Base-by-base conservation (phyloP, 495 filamentous ascomycete species). In the Tuber brumale region DNA sequence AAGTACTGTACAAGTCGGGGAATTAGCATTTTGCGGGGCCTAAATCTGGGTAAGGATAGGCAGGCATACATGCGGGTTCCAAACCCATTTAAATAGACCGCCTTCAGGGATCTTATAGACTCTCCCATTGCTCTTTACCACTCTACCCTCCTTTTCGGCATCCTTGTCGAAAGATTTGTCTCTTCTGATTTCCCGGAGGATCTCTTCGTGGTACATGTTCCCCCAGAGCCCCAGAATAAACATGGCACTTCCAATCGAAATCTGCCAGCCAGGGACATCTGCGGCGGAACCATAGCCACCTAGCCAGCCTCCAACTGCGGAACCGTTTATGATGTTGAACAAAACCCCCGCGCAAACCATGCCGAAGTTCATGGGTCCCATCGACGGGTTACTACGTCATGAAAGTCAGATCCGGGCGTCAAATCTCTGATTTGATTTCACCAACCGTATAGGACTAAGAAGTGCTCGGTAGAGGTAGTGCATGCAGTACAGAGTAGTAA, bases 391-490 rank as follows among this genome's bases (percentile, higher is more conserved):
- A 44, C 77, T 80, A n/a, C 31, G 9, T 18, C 14, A 94, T 66
- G 37, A 27, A 42, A 27, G n/a, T 76, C 16, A 71, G 18, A 27
- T 77, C 43, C 48, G 39, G 18, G n/a, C 12, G 9, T 31, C 19
- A 66, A 69, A 31, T 19, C 31, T 41, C 48, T 27, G 23, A 3
- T 23, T 51, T 72, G 31, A 1, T 31, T 46, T 42, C 71, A 72
- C 61, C 44, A 35, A 76, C 76, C 71, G 86, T 78, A 94, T 86
- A 2, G 95, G 94, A 48, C 90, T 89, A 75, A 97, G 84, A 73
- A 97, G 84, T 31, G 95, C 92, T 77, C 95, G 93, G 87, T 99
- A 94, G 81, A 89, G 75, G 85, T 99, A 99, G 84, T 99, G 95
- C 76, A 92, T 88, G 72, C 88, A 82, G 81, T 86, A 77, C 31